A percentile compares a stretch with the other conserved stretches of the same genome.
Conservation (phyloP, 352 stramenopile species). For the Globisporangium recalcitrans region DNA sequence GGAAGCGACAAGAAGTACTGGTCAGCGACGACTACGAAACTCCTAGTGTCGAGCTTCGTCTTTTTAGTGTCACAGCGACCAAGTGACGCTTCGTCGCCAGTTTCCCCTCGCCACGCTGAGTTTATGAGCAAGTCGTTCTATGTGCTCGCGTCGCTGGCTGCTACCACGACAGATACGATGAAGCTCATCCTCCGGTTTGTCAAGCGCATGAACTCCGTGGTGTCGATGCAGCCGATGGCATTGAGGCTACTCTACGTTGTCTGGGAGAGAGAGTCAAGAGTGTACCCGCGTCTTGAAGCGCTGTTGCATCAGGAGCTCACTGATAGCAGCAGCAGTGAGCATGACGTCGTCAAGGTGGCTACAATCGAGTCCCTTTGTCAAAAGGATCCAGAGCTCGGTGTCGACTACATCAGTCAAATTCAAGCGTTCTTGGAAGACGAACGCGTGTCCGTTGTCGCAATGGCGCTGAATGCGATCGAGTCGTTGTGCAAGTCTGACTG, state of each 20-base stretch:
- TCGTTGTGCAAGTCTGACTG: constrained; percentile 53
- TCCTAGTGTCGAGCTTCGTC: constrained; percentile 57
- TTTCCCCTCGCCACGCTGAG: constrained; percentile 10
- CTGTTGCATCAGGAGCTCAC: constrained; percentile 36
- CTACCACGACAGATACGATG: constrained; percentile 66
- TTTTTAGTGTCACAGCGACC: constrained; percentile 46
- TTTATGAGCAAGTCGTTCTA: constrained; percentile 47
- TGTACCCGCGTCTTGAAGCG: constrained; percentile 55
- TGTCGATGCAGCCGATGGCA: constrained; percentile 35
- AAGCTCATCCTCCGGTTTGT: constrained; percentile 65
- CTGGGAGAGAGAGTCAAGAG: constrained; percentile 58
- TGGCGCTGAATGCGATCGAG: constrained; percentile 61
- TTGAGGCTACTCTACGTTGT: constrained; percentile 54
- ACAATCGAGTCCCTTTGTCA: constrained; percentile 62
- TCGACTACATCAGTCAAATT: constrained; percentile 64
- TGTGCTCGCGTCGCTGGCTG: constrained; percentile 37
- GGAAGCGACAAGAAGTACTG: constrained; percentile 22
- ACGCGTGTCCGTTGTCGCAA: constrained; percentile 43
- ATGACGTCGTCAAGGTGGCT: constrained; percentile 44
- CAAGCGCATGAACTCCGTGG: constrained; percentile 41
- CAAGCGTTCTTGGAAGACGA: constrained; percentile 52
- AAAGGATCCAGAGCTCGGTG: constrained; percentile 52
- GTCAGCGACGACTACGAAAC: constrained; percentile 27
- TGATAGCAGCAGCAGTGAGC: constrained; percentile 27
- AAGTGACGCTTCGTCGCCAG: neutral